These are phyloP conservation scores for Huntiella abstrusa DNA, from an alignment of 2,329 filamentous ascomycete genomes.

Conservation along the genomic window DNA sequence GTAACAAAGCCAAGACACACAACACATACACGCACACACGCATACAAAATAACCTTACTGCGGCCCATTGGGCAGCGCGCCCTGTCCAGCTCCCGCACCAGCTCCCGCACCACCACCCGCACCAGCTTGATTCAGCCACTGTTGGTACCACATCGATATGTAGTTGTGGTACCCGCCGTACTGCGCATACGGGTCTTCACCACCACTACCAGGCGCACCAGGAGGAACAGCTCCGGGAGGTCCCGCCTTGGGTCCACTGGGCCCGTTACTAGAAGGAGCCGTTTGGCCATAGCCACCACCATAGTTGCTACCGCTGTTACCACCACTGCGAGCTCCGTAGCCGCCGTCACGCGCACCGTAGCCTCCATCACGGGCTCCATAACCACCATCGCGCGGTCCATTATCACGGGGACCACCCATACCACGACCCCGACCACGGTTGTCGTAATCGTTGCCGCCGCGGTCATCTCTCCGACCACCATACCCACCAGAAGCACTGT, in stretches of 20 bases:
- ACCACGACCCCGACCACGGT: neutral
- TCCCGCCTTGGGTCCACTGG: slow-evolving; percentile 20
- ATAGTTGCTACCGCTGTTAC: slow-evolving; percentile 9
- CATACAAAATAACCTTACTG: slow-evolving; percentile 3
- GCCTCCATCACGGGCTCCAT: slow-evolving; percentile 6
- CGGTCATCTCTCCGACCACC: slow-evolving; percentile 9
- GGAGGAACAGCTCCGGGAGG: slow-evolving; percentile 16
- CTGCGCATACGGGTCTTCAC: slow-evolving; percentile 53
- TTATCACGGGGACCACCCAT: slow-evolving; percentile 3
- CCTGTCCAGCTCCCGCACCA: slow-evolving; percentile 17
- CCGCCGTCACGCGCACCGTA: slow-evolving; percentile 8
- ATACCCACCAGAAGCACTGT: neutral
- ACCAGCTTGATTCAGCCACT: slow-evolving; percentile 29
- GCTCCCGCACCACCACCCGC: slow-evolving; percentile 21
- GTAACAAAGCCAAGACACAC: slow-evolving; percentile 2
- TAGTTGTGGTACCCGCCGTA: slow-evolving; percentile 76
- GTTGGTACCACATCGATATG: slow-evolving; percentile 63
- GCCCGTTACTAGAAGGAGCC: neutral
- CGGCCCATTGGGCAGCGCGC: slow-evolving; percentile 11
- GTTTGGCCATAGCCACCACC: slow-evolving; percentile 4
- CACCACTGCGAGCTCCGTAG: slow-evolving; percentile 6
- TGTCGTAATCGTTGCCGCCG: slow-evolving; percentile 5
- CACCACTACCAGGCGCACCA: slow-evolving; percentile 23
- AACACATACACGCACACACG: neutral
- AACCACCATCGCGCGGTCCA: slow-evolving; percentile 9